Conservation (phyloP, 176 grass and related monocot species). For the Musa acuminata region DNA sequence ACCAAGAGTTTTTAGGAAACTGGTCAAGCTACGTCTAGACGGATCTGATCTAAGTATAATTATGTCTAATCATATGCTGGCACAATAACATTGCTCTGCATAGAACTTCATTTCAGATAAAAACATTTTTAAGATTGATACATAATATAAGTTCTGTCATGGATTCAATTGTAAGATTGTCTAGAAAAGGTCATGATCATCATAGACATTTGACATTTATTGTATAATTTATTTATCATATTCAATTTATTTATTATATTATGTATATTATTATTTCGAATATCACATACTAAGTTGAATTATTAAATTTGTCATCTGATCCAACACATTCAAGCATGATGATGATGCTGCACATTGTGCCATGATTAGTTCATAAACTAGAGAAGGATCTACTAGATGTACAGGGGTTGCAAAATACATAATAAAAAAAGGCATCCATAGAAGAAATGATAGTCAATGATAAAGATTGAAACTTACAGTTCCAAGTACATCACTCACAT, state of each 20-base stretch:
- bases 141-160: too few relatives aligned
- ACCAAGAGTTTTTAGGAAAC: too few relatives aligned
- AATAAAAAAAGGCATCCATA: not conserved
- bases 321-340: not conserved
- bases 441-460: not conserved
- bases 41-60: too few relatives aligned
- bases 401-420: not conserved
- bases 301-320: not conserved
- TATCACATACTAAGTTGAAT: not conserved
- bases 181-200: not conserved
- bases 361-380: not conserved
- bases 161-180: too few relatives aligned
- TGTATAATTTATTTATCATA: too few relatives aligned
- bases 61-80: not conserved
- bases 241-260: too few relatives aligned
- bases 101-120: not conserved
- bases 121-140: too few relatives aligned
- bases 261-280: not conserved
- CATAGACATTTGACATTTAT: too few relatives aligned
- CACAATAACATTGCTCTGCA: not conserved
- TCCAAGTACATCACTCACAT: slow-evolving; percentile 90
- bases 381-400: not conserved
- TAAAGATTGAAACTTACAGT: slow-evolving; percentile 69
- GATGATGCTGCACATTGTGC: not conserved
- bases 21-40: too few relatives aligned